phyloP scores from a whole-genome alignment of 1,284 basidiomycete species.

The Malassezia psittaci region DNA sequence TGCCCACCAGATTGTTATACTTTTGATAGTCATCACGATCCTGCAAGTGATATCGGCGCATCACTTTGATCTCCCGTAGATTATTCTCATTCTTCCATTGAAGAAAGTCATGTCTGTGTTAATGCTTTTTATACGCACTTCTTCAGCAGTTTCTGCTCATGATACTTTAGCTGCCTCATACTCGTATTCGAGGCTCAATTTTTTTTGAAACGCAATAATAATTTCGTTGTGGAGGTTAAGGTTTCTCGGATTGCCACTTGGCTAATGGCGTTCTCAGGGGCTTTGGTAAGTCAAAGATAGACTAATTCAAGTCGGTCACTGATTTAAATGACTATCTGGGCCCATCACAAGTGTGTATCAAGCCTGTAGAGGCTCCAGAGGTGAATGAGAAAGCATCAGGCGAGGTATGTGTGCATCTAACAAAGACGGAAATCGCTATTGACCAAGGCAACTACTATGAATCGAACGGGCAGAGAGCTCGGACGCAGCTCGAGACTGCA shows the following conservation, averaged over 20 bases:
- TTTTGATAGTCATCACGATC: constrained; percentile 80
- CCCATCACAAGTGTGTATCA: constrained; percentile 94
- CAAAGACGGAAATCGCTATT: constrained; percentile 69
- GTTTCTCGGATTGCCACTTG: neutral
- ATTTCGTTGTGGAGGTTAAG: neutral
- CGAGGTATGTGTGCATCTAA: neutral
- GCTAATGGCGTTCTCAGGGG: constrained; percentile 77
- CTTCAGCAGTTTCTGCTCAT: constrained; percentile 47
- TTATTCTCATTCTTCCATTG: constrained; percentile 96
- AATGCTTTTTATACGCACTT: constrained; percentile 26
- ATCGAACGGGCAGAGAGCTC: constrained; percentile 20
- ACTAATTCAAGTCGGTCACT: constrained; percentile 53
- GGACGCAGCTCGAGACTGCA: constrained; percentile 52
- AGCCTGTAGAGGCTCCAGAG: constrained; percentile 62
- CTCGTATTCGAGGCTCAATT: neutral
- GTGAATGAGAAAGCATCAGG: constrained; percentile 49
- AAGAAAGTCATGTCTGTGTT: constrained; percentile 46
- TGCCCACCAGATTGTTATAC: constrained; percentile 93
- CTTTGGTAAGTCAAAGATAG: constrained; percentile 53
- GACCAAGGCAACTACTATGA: constrained; percentile 76
- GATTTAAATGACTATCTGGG: constrained; percentile 98
- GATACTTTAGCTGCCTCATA: constrained; percentile 46
- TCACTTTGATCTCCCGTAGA: constrained; percentile 81
- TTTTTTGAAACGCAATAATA: neutral
- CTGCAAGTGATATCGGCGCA: constrained; percentile 76